Base-by-base conservation (phyloP, 2,329 filamentous ascomycete genomes). In the Colletotrichum sp. region DNA sequence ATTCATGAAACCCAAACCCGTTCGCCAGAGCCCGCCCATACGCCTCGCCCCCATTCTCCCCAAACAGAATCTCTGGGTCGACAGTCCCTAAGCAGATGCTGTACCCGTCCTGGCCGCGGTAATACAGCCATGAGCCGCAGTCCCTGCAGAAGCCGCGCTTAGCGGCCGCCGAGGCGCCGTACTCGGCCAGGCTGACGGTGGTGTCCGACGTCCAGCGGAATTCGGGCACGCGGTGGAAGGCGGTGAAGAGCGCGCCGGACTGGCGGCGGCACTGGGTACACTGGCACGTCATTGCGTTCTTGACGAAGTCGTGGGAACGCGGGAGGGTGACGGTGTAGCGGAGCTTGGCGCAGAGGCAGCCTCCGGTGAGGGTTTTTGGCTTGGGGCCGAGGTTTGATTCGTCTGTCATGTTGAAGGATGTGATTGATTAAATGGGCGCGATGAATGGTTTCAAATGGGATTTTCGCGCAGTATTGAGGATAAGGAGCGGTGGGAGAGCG, bases 181-280 rank as follows among this genome's bases (percentile, higher is more conserved):
- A 90, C 16, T 82, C 81, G 57, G 82, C 81, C 9, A 88, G 82
- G 3, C 84, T 82, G 30, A 82, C 75, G 8, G 75, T 68, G 57
- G 12, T 55, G 16, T 77, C 71, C 30, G 81, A 80, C 5, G 80
- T 80, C 80, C 83, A 89, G 4, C 74, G 78, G 27, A 90, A 80
- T 57, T 83, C 80, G 69, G 84, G 84, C 1, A 89, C 78, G 7
- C 71, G 79, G 78, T 90, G 85, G 65, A 84, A 81, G 71, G 83
- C 81, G 76, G 86, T 83, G 78, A 90, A 81, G 69, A 91, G 84
- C 6, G 85, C 80, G 68, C 89, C 89, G 9, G 87, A 87, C 75
- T 87, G 85, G 72, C 88, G 88, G 79, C 90, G 88, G 81, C 89
- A 91, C 80, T 90, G 89, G 8, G 87, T 88, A 82, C 90, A 91